A percentile compares a stretch with the other conserved stretches of the same genome.
These are phyloP conservation scores for Nepenthes gracilis DNA, from an alignment of 148 eudicot genomes.

Conservation along the genomic window DNA sequence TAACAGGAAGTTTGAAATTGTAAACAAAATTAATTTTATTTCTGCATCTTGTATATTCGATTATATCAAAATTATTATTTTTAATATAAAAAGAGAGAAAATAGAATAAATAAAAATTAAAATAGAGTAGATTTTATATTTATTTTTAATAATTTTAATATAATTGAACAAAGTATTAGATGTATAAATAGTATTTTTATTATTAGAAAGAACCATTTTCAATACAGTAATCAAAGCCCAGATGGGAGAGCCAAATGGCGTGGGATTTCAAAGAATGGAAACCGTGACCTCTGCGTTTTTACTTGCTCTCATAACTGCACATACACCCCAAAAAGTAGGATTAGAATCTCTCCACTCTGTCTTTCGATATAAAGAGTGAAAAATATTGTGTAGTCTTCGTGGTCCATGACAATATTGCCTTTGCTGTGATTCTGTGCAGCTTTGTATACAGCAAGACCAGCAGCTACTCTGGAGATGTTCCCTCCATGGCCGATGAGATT, in stretches of 20 bases:
- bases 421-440: slow-evolving; percentile 48
- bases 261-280: slow-evolving; percentile 56
- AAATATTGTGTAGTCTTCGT: not conserved
- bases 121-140: too few relatives aligned
- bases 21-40: too few relatives aligned
- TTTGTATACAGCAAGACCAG: slow-evolving; percentile 58
- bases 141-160: too few relatives aligned
- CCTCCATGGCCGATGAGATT: slow-evolving; percentile 93
- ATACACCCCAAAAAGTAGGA: slow-evolving; percentile 9
- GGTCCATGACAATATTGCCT: not conserved
- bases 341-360: slow-evolving; percentile 14
- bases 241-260: slow-evolving; percentile 44
- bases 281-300: slow-evolving; percentile 21
- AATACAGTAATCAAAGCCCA: slow-evolving; percentile 25
- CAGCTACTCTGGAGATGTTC: slow-evolving; percentile 96
- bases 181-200: too few relatives aligned
- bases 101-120: too few relatives aligned
- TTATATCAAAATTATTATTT: too few relatives aligned
- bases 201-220: not conserved
- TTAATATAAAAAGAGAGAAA: too few relatives aligned
- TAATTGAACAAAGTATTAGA: too few relatives aligned
- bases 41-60: too few relatives aligned
- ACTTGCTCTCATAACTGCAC: slow-evolving; percentile 17
- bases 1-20: not conserved
- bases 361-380: slow-evolving; percentile 1